Evolutionary conservation across 1,284 basidiomycete species (phyloP), one percentile per base, ranked within the genome.

Genomic region (Cystobasidium slooffiae): DNA sequence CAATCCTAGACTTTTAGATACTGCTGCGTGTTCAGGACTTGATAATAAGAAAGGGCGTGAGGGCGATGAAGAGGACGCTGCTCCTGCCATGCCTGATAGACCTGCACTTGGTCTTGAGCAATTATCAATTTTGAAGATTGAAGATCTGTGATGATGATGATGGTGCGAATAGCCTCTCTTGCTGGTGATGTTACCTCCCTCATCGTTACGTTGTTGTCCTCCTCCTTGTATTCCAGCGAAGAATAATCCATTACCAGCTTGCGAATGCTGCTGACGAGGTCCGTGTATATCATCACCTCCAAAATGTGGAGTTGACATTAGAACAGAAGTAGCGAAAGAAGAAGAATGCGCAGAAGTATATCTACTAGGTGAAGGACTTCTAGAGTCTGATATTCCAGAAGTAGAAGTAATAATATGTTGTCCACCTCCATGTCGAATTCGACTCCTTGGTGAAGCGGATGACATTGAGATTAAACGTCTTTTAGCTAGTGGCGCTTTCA

Each of bases 121-220:
- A 31, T 65, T 73, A 44, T 73, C 70, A 37, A 73, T 66, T 44
- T 64, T 73, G 63, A 73, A 73, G 43, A 73, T 73, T 10, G 44
- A 59, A 43, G 56, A 59, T 59, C 56, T 9, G 20, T 59, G 56
- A 7, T n/a, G n/a, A 3, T 14, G 55, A n/a, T 59, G 56, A 7
- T n/a, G n/a, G 16, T 14, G 55, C 16, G 24, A 20, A 7, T 56
- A 14, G 12, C 12, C 14, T 56, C 55, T 51, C 20, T 3, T 51
- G 47, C 14, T 16, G 20, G 6, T 2, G 3, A 51, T 46, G 2
- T 65, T 52, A 8, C n/a, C 46, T 65, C 14, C 63, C 37, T 41
- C 9, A 46, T 53, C 51, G 3, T 53, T 22, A 3, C 46, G 20
- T 39, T 41, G 44, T 7, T 24, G 31, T 31, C 7, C 46, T 20